Evolutionary conservation across 768 basidiomycete genomes (phyloP), one percentile per base, ranked within the genome.

Genomic region (Gelatoporia subvermispora): DNA sequence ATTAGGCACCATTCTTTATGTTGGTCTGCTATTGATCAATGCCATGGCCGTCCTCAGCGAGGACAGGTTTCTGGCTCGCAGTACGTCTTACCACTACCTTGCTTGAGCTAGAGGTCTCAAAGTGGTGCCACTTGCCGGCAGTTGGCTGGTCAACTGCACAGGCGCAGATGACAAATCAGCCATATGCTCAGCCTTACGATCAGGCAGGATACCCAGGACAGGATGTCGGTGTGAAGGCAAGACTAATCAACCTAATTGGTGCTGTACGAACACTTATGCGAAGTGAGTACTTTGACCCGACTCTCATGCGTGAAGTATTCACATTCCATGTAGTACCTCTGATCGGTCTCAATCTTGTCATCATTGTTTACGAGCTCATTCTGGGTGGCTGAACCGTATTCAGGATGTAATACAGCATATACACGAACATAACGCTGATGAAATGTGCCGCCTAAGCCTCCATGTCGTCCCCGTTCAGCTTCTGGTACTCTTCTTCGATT

Each of bases 241-340:
- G 90, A 60, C 66, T 97, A 51, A 82, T 98, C 64, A 89, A 90
- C 71, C 81, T 99, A 59, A 96, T 97, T 54, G 82, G 88, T 58
- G 95, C 95, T 34, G 93, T 97, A 51, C 77, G 95, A 69, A 98
- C 95, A 40, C 76, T 99, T 59, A 91, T 98, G 90, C 82, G 95
- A 67, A 93, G 95, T 99, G 65, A 74, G 94, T 49, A 56, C 58
- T 28, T 34, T 40, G 45, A 31, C 22, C 47, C 35, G 38, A 43
- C 15, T 22, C 20, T 17, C 39, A 39, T 47, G 45, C 11, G 46
- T 42, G 37, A 31, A 48, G 42, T 43, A 24, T 57, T 58, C 18
- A 55, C 52, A 1, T 35, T 17, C 9, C 45, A n/a, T 47, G n/a
- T 60, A 98, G 94, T 98, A 76, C 94, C 94, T 34, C 73, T 98